Evolutionary conservation across 2,329 filamentous ascomycete species (phyloP), one percentile per base, ranked within the genome.

Genomic region (Huntiella abstrusa): DNA sequence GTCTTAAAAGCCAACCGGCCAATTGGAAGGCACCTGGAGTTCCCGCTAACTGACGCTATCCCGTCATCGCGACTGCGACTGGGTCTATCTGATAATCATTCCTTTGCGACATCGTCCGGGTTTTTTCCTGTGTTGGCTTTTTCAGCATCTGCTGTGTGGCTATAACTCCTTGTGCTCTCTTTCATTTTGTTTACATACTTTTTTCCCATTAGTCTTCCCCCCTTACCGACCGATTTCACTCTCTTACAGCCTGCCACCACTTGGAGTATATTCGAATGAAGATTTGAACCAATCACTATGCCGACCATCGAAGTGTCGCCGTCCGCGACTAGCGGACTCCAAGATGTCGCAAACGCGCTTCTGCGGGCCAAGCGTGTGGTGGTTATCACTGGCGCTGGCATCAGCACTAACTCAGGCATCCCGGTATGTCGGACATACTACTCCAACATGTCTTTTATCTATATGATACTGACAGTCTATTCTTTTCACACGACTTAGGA

Each of bases 351-450:
- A 54, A 71, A 81, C 55, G 61, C 66, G 3, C 62, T 83, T 39
- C 69, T 70, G 52, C 77, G 75, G 57, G 71, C 79, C 8, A 72
- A 70, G 51, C 83, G 80, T 57, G 68, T 82, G n/a, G 68, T 83
- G 6, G 73, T 83, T 15, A 66, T 83, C 32, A 83, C 80, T 0
- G 79, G 80, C 43, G 79, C 79, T 42, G 79, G 79, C 45, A 83
- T 83, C 56, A 81, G 77, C 56, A 83, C 80, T 43, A 83, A 82
- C 57, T 82, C 77, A 51, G 80, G 80, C 47, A 83, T 83, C 56
- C 79, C 79, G 43, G 79, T 83, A 64, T 46, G 51, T 43, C 11
- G 33, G 16, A 22, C 12, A 28, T 28, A 28, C 22, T 28, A 7
- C 22, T 28, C 17, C 17, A 19, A 28, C 8, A 37, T n/a, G 13